Evolutionary conservation across 23 red algal species (phyloP).

Genomic region (Gracilaria gracilis): DNA sequence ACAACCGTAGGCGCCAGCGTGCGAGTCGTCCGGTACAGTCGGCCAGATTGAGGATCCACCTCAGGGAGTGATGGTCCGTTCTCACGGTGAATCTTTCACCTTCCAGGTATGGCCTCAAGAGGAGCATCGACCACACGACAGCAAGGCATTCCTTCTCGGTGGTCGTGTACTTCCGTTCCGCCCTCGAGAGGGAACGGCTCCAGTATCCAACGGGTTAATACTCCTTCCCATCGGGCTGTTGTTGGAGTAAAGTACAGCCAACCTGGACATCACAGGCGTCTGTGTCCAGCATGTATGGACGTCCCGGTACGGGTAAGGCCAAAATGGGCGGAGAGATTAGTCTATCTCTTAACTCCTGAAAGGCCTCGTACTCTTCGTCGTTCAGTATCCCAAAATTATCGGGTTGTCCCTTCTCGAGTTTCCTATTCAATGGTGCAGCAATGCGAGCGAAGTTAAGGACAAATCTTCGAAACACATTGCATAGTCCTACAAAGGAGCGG

Average conservation of each 20-base stretch:
- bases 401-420: slow-evolving; percentile 35
- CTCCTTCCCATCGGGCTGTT: slow-evolving; percentile 38
- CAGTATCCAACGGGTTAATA: slow-evolving; percentile 52
- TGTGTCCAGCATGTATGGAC: slow-evolving; percentile 51
- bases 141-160: slow-evolving; percentile 44
- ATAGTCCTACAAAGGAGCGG: slow-evolving; percentile 50
- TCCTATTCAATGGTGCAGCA: slow-evolving; percentile 50
- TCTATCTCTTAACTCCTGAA: slow-evolving; percentile 28
- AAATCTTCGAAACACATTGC: slow-evolving; percentile 56
- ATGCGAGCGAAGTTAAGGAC: slow-evolving; percentile 60
- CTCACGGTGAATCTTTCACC: slow-evolving; percentile 31
- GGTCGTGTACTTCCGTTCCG: slow-evolving; percentile 49
- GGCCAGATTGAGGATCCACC: slow-evolving; percentile 38
- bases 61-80: slow-evolving; percentile 43
- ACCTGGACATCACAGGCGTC: slow-evolving; percentile 45
- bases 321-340: slow-evolving; percentile 26
- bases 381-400: slow-evolving; percentile 12
- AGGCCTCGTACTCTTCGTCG: slow-evolving; percentile 38
- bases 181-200: neutral
- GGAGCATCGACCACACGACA: slow-evolving; percentile 51
- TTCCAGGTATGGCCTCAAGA: slow-evolving; percentile 51
- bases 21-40: slow-evolving; percentile 26
- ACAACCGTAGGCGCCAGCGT: slow-evolving; percentile 24
- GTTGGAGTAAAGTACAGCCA: slow-evolving; percentile 34
- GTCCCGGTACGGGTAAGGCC: neutral